Base-by-base conservation (phyloP, 371 early-diverging fungal species). In the Mortierella sp. region DNA sequence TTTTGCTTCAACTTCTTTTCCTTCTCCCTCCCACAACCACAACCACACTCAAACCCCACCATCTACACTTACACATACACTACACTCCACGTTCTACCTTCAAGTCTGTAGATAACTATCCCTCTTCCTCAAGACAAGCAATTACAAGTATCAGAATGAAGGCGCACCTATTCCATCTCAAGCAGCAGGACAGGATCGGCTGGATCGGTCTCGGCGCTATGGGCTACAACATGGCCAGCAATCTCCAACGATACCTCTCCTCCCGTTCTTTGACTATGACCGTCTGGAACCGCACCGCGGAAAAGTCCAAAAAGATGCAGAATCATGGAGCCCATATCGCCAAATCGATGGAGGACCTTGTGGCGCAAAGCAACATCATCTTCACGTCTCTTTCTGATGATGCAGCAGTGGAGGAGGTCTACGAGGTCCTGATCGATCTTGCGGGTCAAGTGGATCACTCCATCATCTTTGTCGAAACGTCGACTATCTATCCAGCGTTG, bases 381-480 rank as follows among this genome's bases (percentile, higher is more conserved):
- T 81, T 81, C 39, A 78, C 73, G 2, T 78, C 79, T 28, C 45
- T 81, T 9, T 14, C 68, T 4, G 65, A 78, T 56, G 81, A 81
- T 41, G 56, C 62, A 4, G 81, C 71, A 6, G 79, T 81, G 13
- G 64, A 67, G 30, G 49, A 61, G 52, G 47, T 78, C 26, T 81
- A 79, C 24, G 67, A 78, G 19, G 46, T 54, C 38, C 39, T 81
- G 50, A 39, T 78, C 34, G 49, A 61, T 7, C 47, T 58, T 31
- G 68, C 67, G 5, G 62, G 68, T 7, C 61, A 54, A 13, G 60
- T 59, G 31, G 62, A 72, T 7, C 61, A 67, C 18, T 42, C 61
- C 2, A 58, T 66, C 28, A 73, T 81, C 41, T 72, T 81, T 65
- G 54, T 78, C 54, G 81, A 78, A 41, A 70, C 64, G 13, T 73